Conservation (phyloP, 768 basidiomycete species). For the button mushroom (Agaricus bisporus) region DNA sequence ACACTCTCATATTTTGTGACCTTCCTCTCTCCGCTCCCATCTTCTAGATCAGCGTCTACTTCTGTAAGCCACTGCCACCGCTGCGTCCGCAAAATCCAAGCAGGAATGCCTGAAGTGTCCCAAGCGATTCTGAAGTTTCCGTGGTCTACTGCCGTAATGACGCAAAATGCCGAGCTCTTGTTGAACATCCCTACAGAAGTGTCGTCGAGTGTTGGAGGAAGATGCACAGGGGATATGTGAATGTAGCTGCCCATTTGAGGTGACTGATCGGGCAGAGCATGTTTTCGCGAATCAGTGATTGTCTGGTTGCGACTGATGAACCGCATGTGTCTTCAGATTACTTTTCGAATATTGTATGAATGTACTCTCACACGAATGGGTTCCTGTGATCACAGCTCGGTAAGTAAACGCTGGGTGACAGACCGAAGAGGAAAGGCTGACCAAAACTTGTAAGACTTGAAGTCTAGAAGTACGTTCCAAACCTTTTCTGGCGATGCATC, state of each 20-base stretch:
- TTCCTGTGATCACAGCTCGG: constrained; percentile 40
- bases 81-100: constrained; percentile 44
- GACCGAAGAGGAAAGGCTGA: constrained; percentile 16
- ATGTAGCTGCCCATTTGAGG: constrained; percentile 43
- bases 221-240: constrained; percentile 43
- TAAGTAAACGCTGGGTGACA: background rate
- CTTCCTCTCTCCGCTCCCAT: constrained; percentile 33
- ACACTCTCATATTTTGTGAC: constrained; percentile 56
- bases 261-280: constrained; percentile 40
- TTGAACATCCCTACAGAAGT: constrained; percentile 26
- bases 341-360: background rate
- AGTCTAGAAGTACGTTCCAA: constrained; percentile 58
- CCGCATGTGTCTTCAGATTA: background rate
- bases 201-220: constrained; percentile 53
- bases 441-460: constrained; percentile 59
- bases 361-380: constrained; percentile 50
- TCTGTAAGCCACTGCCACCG: constrained; percentile 59
- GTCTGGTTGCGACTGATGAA: constrained; percentile 38
- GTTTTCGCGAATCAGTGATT: constrained; percentile 32
- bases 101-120: constrained; percentile 34
- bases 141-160: constrained; percentile 45
- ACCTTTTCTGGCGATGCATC: constrained; percentile 57
- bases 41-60: constrained; percentile 18
- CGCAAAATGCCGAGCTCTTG: constrained; percentile 33
- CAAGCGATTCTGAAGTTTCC: constrained; percentile 55